Conservation (phyloP, 306 rosid genomes). For the Hippophae tibetana region DNA sequence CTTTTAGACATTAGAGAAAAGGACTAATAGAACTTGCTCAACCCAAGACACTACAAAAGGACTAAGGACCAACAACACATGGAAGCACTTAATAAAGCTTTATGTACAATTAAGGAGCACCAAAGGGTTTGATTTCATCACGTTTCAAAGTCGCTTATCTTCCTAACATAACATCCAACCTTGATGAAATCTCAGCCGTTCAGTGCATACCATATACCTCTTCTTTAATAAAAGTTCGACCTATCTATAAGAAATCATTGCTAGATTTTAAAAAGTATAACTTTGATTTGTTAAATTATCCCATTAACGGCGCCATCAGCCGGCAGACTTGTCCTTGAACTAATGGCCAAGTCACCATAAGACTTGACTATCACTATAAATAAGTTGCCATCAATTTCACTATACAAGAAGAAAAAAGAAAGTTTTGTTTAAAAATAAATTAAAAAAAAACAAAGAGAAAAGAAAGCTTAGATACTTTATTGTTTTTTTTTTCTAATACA, state of each 20-base stretch:
- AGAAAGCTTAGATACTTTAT: too few species aligned
- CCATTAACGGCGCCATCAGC: slow-evolving; percentile 25
- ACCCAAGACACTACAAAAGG: slow-evolving; percentile 9
- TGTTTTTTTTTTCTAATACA: too few species aligned
- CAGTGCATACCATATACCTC: slow-evolving; percentile 6
- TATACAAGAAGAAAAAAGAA: too few species aligned
- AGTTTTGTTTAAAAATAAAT: too few species aligned
- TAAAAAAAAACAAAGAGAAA: too few species aligned
- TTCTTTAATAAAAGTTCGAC: neutral
- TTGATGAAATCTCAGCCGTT: slow-evolving; percentile 25
- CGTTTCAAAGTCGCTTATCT: neutral
- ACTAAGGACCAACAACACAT: neutral
- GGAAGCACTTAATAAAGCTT: slow-evolving; percentile 11
- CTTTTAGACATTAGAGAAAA: slow-evolving; percentile 1
- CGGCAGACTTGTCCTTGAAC: slow-evolving; percentile 24
- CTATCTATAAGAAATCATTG: neutral
- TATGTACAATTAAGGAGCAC: neutral
- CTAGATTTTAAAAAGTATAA: neutral
- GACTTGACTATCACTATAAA: too few species aligned
- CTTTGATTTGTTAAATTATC: neutral
- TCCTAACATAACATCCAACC: neutral
- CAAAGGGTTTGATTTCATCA: neutral
- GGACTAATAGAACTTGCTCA: neutral
- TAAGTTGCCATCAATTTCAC: too few species aligned
- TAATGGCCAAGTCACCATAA: neutral